phyloP scores from a whole-genome alignment of 257 asterid species.

The Solanum pinnatisectum region DNA sequence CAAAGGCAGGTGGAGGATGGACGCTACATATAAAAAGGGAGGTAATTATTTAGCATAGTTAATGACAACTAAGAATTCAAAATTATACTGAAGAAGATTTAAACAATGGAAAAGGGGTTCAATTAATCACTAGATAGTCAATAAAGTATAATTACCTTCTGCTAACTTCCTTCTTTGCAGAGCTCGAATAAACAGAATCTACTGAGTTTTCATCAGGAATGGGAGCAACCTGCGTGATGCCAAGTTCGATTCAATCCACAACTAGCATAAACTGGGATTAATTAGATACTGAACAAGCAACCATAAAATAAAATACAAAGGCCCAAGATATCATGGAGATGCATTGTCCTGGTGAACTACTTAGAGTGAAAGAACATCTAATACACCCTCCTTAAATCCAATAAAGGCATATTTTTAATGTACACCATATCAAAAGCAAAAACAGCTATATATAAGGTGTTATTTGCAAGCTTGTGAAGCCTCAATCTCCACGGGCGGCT shows the following conservation, averaged over 20 bases:
- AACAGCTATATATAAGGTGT: background rate
- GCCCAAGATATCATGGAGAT: background rate
- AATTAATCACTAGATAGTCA: background rate
- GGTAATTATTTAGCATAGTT: slow-evolving; percentile 9
- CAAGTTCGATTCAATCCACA: slow-evolving; percentile 9
- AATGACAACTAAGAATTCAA: background rate
- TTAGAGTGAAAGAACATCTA: background rate
- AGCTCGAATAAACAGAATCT: slow-evolving; percentile 39
- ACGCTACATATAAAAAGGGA: slow-evolving; percentile 35
- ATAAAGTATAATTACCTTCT: slow-evolving; percentile 14
- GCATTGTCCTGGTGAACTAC: background rate
- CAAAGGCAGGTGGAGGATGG: slow-evolving; percentile 99
- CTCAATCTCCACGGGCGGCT: background rate
- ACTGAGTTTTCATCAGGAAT: slow-evolving; percentile 42
- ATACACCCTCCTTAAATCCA: background rate
- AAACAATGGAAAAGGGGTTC: background rate
- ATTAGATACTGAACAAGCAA: slow-evolving; percentile 2
- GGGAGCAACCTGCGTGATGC: slow-evolving; percentile 55
- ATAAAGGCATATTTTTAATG: background rate
- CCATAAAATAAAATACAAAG: background rate
- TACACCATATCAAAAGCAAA: background rate
- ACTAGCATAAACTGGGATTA: slow-evolving; percentile 7
- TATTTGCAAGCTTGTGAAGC: background rate
- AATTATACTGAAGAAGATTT: background rate
- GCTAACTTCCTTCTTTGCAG: slow-evolving; percentile 34